Evolutionary conservation across 2,329 filamentous ascomycete genomes (phyloP), one percentile per base, ranked within the genome.

Genomic region (Curvularia verruculosa): DNA sequence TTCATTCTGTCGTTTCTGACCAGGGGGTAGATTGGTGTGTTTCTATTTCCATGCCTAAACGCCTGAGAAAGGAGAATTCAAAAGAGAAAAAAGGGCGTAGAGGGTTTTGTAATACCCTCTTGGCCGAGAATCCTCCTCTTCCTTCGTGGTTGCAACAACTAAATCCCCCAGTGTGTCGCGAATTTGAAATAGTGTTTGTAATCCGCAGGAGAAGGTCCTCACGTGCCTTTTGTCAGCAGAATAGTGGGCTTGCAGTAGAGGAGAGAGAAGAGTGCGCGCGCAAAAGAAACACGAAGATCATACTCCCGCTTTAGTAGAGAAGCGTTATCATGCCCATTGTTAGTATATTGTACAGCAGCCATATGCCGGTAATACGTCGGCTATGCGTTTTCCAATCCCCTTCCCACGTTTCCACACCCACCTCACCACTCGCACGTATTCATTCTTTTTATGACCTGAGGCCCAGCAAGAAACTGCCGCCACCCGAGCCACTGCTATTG

Each of bases 391-490:
- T 43, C n/a, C 52, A 46, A 29, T 10, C 28, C 29, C 31, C n/a
- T n/a, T n/a, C n/a, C n/a, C n/a, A n/a, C n/a, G n/a, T n/a, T 34
- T 13, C 29, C 29, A 23, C 37, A 6, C 19, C 26, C 46, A 24
- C 44, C 13, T 48, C 46, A 10, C 48, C 54, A 49, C 29, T 36
- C 45, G 18, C 45, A 54, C 50, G n/a, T 12, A 24, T 40, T 51
- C 58, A 52, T 10, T 18, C 9, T n/a, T 13, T 52, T 65, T 66
- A 75, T 64, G 62, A 82, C 75, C 87, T 85, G 79, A 91, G 74
- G 26, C 88, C 89, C 56, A 91, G 77, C 68, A 91, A 76, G 67
- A 90, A 85, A 74, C 83, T 88, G 48, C 88, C 85, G 59, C 79
- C 75, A 34, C 90, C 82, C 55, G 82, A 88, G 66, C 85, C 84